phyloP scores from a whole-genome alignment of 345 rosid genomes.

The Pugionium dolabratum region DNA sequence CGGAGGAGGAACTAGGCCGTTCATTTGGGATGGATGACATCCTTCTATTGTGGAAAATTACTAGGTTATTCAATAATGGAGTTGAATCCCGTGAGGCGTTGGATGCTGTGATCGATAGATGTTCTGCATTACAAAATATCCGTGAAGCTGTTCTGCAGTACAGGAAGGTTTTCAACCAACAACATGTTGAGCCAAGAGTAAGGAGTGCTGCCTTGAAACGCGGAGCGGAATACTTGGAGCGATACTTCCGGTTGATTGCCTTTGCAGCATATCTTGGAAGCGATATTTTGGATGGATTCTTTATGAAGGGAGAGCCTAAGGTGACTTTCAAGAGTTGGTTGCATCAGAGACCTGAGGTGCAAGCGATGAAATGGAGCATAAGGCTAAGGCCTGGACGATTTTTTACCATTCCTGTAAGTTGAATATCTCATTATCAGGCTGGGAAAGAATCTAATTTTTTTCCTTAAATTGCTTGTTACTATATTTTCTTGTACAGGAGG shows the following conservation, averaged over 20 bases:
- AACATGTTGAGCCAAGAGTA: constrained; percentile 85
- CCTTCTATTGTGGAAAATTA: constrained; percentile 81
- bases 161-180: constrained; percentile 87
- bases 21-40: constrained; percentile 93
- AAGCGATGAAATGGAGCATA: constrained; percentile 98
- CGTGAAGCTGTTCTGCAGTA: constrained; percentile 90
- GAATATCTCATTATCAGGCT: constrained; percentile 21
- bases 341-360: constrained; percentile 89
- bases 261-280: constrained; percentile 98
- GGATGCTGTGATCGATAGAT: constrained; percentile 91
- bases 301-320: constrained; percentile 70
- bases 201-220: constrained; percentile 88
- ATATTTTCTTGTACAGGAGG: constrained; percentile 58
- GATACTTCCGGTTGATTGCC: constrained; percentile 89
- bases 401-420: constrained; percentile 78
- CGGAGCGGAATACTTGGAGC: constrained; percentile 93
- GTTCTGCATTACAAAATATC: constrained; percentile 94
- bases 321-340: constrained; percentile 90
- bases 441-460: background rate
- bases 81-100: constrained; percentile 89
- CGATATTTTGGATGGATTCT: constrained; percentile 85
- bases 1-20: constrained; percentile 53
- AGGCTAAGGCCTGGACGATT: constrained; percentile 88
- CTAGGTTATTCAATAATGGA: constrained; percentile 89
- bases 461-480: constrained; percentile 6